phyloP scores from a whole-genome alignment of 2,329 filamentous ascomycete species.

The Apiospora arundinis region DNA sequence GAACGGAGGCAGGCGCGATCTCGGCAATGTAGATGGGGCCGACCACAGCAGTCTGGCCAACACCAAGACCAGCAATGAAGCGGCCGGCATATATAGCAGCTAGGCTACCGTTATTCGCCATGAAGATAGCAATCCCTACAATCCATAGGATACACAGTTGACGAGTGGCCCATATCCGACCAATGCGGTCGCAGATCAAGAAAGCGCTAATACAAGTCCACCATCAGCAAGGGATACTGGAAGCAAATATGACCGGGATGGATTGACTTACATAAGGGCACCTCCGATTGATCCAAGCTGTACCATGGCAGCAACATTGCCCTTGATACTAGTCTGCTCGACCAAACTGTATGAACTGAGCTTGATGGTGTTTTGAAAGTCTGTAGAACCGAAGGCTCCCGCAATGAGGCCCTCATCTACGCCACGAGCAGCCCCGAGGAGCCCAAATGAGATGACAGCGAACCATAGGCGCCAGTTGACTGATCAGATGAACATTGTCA shows the following conservation, averaged over 20 bases:
- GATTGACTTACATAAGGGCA: slow-evolving; percentile 61
- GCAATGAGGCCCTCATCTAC: slow-evolving; percentile 83
- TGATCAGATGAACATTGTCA: background rate
- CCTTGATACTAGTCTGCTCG: slow-evolving; percentile 71
- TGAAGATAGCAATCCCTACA: slow-evolving; percentile 63
- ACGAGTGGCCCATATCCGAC: slow-evolving; percentile 67
- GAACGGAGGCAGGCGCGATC: slow-evolving; percentile 70
- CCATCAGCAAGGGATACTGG: slow-evolving; percentile 15
- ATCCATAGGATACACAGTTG: slow-evolving; percentile 64
- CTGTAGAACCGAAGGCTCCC: slow-evolving; percentile 70
- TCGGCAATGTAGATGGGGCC: slow-evolving; percentile 77
- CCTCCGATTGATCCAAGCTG: slow-evolving; percentile 79
- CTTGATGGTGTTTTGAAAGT: slow-evolving; percentile 67
- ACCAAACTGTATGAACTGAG: slow-evolving; percentile 58
- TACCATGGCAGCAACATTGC: slow-evolving; percentile 82
- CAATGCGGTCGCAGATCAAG: slow-evolving; percentile 63
- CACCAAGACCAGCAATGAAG: slow-evolving; percentile 70
- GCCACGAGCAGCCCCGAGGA: slow-evolving; percentile 79
- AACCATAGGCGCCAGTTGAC: slow-evolving; percentile 83
- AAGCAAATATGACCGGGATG: slow-evolving; percentile 26
- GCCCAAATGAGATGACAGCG: slow-evolving; percentile 74
- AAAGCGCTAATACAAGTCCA: slow-evolving; percentile 53
- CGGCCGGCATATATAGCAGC: slow-evolving; percentile 68
- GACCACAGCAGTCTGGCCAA: slow-evolving; percentile 71
- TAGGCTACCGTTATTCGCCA: slow-evolving; percentile 59